Percentiles rank a stretch among this genome's conserved stretches.
phyloP scores from a whole-genome alignment of 192 early-diverging fungal genomes.

The Linnemannia zychae region DNA sequence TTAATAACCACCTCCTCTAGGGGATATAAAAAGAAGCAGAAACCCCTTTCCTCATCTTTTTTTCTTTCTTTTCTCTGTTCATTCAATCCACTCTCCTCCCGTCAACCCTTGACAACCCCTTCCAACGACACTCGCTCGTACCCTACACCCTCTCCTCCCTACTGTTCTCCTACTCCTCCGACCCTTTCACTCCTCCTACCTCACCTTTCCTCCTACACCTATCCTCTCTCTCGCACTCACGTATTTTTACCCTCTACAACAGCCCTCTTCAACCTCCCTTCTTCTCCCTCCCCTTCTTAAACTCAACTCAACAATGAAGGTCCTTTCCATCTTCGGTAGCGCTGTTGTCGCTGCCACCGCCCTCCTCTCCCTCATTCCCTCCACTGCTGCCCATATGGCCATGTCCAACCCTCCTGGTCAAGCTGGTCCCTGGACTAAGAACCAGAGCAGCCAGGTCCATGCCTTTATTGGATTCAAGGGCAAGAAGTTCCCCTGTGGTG shows the following conservation, averaged over 20 bases:
- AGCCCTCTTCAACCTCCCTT: background rate
- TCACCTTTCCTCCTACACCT: too few relatives aligned
- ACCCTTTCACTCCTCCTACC: background rate
- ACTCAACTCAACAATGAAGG: slow-evolving; percentile 35
- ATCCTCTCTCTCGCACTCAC: background rate
- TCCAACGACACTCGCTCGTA: background rate
- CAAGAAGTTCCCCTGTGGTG: slow-evolving; percentile 58
- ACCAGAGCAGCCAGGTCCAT: slow-evolving; percentile 28
- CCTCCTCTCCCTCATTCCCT: slow-evolving; percentile 29
- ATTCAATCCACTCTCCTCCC: background rate
- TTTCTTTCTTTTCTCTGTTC: background rate
- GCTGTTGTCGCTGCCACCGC: slow-evolving; percentile 20
- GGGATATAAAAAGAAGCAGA: background rate
- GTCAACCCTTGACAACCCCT: background rate
- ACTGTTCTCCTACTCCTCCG: background rate
- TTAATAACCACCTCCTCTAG: background rate
- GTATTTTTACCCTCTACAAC: background rate
- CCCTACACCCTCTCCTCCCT: background rate
- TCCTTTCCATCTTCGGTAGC: slow-evolving; percentile 19
- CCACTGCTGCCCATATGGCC: slow-evolving; percentile 47
- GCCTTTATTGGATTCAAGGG: slow-evolving; percentile 50
- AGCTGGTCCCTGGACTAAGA: slow-evolving; percentile 50
- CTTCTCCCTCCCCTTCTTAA: background rate
- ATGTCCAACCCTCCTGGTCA: slow-evolving; percentile 54
- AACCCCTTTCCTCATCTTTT: background rate